Base-by-base conservation (phyloP, 176 grass and related monocot species). In the Metroxylon sagu region DNA sequence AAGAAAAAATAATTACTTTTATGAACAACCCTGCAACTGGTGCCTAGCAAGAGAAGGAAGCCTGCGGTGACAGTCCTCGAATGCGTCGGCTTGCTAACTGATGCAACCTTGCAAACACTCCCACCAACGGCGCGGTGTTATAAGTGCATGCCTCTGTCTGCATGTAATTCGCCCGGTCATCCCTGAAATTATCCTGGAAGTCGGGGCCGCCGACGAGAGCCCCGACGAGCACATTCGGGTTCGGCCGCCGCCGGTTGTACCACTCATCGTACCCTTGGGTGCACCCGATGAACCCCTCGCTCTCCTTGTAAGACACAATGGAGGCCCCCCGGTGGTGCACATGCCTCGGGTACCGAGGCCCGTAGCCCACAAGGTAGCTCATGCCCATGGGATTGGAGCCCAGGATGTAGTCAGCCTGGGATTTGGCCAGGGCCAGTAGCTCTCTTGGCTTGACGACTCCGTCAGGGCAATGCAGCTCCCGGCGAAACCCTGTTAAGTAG, bases 131-230 rank as follows among this genome's bases (percentile, higher is more conserved):
- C 14, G 89, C 89, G 0, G 89, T 85, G 70, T 95, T 95, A 53
- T 95, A 95, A 1, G 89, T 95, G 79, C 89, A 95, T 0, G 89
- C 89, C 76, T 95, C 89, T 21, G 89, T 95, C 74, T 95, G 85
- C 85, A 95, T 77, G 65, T 85, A 95, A 62, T 82, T 89, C 14
- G 21, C 18, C 4, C 89, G 73, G 19, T 82, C 72, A 35, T 95
- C 89, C n/a, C 68, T 64, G 54, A 95, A 95, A 78, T 76, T 79
- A 73, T 95, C 89, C 23, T 63, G 68, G 61, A 48, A 29, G 73
- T 82, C 80, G 0, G 89, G 89, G 71, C 89, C 89, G 16, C 89
- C 89, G 23, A 95, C 85, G 59, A 95, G 88, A 26, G 89, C 89
- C 10, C 89, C 89, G 10, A 68, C 72, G 54, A 95, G 78, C 30